Base-by-base conservation (phyloP, 345 rosid genomes). In the Citrus hindsii region DNA sequence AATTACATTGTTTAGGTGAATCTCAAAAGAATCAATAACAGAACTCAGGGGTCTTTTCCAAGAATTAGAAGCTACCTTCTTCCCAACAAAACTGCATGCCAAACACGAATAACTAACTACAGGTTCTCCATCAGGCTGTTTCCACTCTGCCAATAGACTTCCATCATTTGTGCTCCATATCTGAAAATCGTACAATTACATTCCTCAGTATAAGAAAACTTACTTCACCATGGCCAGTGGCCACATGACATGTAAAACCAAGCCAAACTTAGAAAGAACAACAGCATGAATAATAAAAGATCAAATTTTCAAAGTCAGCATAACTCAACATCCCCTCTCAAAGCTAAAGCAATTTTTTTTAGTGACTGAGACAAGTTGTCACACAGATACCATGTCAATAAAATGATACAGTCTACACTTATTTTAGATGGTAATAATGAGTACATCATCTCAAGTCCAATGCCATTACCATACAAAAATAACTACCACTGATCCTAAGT, bases 111-210 rank as follows among this genome's bases (percentile, higher is more conserved):
- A 84, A 73, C 62, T 64, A 32, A 60, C 63, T 40, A n/a, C 73
- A 38, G 80, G 22, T 46, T 67, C 69, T 18, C 38, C 79, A 77
- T 77, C 83, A 2, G 84, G 75, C 73, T 30, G 81, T 67, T 83
- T 81, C 84, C 87, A 88, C 59, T 84, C 85, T 3, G 84, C 80
- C 46, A 84, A 75, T 70, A 86, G 74, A 76, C 51, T 79, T 64
- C 81, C 87, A 81, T 76, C 76, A 40, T 79, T 76, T 24, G 91
- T 83, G 71, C 63, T 85, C 89, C 91, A 86, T 28, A 88, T 81
- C 91, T 86, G 70, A 59, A 66, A 25, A 76, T 30, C 2, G 42
- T 55, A 30, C 13, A 19, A 73, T 42, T 7, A 77, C 28, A 18
- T 27, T 67, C 33, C 32, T 40, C 40, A 71, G n/a, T 24, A 51